Evolutionary conservation across 2,329 filamentous ascomycete species (phyloP), one percentile per base, ranked within the genome.

Genomic region (Fusarium foetens): DNA sequence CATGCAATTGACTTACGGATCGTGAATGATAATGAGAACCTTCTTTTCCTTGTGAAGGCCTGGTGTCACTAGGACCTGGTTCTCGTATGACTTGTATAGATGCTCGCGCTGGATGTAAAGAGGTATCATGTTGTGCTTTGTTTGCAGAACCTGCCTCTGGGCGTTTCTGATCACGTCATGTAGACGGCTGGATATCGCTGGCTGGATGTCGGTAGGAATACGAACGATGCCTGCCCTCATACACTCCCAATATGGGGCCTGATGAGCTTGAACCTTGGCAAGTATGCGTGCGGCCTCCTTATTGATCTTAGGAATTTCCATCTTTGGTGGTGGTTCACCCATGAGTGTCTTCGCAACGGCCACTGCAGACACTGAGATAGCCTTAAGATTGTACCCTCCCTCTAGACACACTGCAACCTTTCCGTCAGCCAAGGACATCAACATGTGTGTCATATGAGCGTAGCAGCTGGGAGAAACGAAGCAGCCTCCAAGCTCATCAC

Each of bases 371-470:
- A 93, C 91, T 1, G 96, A 97, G 65, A 99, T 99, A 1, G 96
- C 96, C 52, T 90, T 86, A 29, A 99, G 89, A 76, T 98, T 98
- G 82, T 99, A 99, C 13, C 96, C 96, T 27, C 96, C 96, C 83
- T 99, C 96, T 5, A 99, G 86, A 79, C 95, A 98, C 13, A 98
- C 95, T 5, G 94, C 93, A 19, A 99, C 88, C 79, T 95, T 97
- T 33, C 96, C 96, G 48, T 91, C 88, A 1, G 96, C 95, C 25
- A 99, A 86, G 5, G 94, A 94, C 95, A 98, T 98, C 52, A 99
- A 89, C 95, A 98, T 98, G 79, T 98, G 94, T 21, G 96, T 98
- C 96, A 99, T 98, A 79, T 99, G 95, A 19, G 95, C 94, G 79
- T 98, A 99, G 79, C 96, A 97, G 8, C 91, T 84, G 0, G 96